Evolutionary conservation across 768 basidiomycete genomes (phyloP).

Genomic region (Trametes cinnabarina): DNA sequence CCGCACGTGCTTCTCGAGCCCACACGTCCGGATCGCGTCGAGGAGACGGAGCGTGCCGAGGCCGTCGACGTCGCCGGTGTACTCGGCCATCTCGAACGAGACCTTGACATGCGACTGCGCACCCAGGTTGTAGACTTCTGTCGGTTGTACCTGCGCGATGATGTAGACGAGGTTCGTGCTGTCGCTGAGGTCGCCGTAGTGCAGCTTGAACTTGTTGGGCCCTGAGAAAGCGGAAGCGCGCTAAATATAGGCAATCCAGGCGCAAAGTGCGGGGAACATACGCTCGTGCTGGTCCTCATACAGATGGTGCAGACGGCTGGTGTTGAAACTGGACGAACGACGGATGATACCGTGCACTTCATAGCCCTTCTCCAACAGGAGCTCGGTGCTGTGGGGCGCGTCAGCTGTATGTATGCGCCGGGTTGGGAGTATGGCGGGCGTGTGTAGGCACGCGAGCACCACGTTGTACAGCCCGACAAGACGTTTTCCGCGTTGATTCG

Average conservation of each 20-base stretch:
- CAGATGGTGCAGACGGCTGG: conserved; percentile 89
- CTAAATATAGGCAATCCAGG: background rate
- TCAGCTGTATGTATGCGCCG: conserved; percentile 11
- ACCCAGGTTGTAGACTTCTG: conserved; percentile 97
- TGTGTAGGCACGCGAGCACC: background rate
- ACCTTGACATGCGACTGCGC: conserved; percentile 99
- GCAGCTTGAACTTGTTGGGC: conserved; percentile 75
- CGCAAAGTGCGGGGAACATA: conserved; percentile 37
- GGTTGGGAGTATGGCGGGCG: background rate
- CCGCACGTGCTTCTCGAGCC: conserved; percentile 86
- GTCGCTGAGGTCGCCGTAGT: conserved; percentile 93
- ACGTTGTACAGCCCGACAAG: background rate
- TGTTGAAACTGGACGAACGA: conserved; percentile 97
- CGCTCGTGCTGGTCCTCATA: conserved; percentile 92
- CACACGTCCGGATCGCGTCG: conserved; percentile 94
- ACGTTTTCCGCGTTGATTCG: background rate
- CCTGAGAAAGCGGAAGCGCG: conserved; percentile 36
- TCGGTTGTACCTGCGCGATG: conserved; percentile 90
- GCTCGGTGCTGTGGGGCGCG: conserved; percentile 59
- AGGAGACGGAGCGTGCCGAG: conserved; percentile 93
- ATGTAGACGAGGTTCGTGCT: conserved; percentile 97
- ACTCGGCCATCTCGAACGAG: conserved; percentile 99
- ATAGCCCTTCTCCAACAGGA: conserved; percentile 84
- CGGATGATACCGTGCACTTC: conserved; percentile 95
- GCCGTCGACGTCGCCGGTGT: conserved; percentile 96